Conservation (phyloP, 148 eudicot species). For the Nyssa sinensis region DNA sequence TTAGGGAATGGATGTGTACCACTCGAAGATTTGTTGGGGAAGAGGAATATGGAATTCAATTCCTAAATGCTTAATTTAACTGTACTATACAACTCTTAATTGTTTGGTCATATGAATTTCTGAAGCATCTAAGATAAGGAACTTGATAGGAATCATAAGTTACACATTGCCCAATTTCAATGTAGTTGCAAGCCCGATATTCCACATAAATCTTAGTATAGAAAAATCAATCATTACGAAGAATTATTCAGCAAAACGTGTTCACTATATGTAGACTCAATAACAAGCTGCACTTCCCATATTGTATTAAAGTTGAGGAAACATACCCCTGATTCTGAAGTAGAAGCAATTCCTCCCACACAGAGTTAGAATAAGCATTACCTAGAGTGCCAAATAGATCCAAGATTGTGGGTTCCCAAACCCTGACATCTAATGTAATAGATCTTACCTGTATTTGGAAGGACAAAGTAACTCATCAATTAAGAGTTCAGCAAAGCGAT, state of each 20-base stretch:
- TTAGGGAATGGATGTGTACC: neutral
- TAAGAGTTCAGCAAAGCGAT: neutral
- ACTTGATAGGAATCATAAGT: neutral
- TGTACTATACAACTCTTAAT: neutral
- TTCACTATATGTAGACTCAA: neutral
- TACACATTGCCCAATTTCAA: neutral
- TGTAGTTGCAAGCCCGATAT: neutral
- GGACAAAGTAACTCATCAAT: conserved; percentile 14
- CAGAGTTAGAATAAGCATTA: conserved; percentile 73
- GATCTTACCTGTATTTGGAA: conserved; percentile 68
- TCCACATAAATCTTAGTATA: neutral
- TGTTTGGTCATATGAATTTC: neutral
- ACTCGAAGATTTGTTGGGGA: neutral
- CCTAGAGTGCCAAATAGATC: conserved; percentile 72
- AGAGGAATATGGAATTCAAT: neutral
- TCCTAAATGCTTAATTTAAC: neutral
- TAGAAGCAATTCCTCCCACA: conserved; percentile 76
- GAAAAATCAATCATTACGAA: neutral
- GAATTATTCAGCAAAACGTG: neutral
- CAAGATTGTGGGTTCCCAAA: conserved; percentile 83
- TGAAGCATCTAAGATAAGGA: neutral
- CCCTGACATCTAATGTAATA: conserved; percentile 83
- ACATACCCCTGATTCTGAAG: conserved; percentile 50
- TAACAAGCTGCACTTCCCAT: neutral
- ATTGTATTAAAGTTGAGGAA: conserved; percentile 2